phyloP scores from a whole-genome alignment of 2,329 filamentous ascomycete genomes.

The Cadophora luteo-olivacea region DNA sequence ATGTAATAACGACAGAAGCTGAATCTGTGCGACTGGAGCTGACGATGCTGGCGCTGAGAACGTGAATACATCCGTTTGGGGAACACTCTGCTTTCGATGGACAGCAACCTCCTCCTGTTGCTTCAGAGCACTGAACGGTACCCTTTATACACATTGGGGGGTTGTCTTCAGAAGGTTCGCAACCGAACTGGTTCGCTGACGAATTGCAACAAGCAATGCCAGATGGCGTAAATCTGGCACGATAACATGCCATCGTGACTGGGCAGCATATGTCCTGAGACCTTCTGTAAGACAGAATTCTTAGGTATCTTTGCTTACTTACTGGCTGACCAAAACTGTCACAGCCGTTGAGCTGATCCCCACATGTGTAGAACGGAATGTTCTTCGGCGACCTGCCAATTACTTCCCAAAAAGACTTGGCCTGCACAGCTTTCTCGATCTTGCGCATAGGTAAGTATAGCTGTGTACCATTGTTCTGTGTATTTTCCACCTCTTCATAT shows the following conservation, averaged over 20 bases:
- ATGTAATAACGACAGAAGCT: neutral
- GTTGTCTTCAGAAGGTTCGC: slow-evolving; percentile 29
- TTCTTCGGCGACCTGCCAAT: slow-evolving; percentile 19
- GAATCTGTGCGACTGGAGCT: slow-evolving; percentile 7
- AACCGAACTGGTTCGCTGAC: slow-evolving; percentile 28
- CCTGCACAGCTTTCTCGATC: slow-evolving; percentile 15
- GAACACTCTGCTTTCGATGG: slow-evolving; percentile 31
- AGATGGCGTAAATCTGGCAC: slow-evolving; percentile 35
- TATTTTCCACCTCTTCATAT: slow-evolving; percentile 7
- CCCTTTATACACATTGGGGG: slow-evolving; percentile 37
- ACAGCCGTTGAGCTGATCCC: slow-evolving; percentile 42
- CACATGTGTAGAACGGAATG: slow-evolving; percentile 41
- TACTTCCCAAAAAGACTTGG: neutral
- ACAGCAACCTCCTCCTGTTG: slow-evolving; percentile 41
- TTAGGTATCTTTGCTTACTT: slow-evolving; percentile 8
- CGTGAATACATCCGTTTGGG: slow-evolving; percentile 38
- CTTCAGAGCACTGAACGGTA: slow-evolving; percentile 36
- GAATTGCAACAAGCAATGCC: slow-evolving; percentile 42
- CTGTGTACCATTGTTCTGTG: neutral
- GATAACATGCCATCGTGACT: slow-evolving; percentile 36
- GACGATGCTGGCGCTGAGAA: slow-evolving; percentile 24
- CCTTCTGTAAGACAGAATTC: neutral
- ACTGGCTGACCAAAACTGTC: slow-evolving; percentile 40
- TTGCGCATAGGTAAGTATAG: slow-evolving; percentile 38
- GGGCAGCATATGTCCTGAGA: slow-evolving; percentile 43